Evolutionary conservation across 805 yeast species (phyloP).

Genomic region (Candida berthetii): DNA sequence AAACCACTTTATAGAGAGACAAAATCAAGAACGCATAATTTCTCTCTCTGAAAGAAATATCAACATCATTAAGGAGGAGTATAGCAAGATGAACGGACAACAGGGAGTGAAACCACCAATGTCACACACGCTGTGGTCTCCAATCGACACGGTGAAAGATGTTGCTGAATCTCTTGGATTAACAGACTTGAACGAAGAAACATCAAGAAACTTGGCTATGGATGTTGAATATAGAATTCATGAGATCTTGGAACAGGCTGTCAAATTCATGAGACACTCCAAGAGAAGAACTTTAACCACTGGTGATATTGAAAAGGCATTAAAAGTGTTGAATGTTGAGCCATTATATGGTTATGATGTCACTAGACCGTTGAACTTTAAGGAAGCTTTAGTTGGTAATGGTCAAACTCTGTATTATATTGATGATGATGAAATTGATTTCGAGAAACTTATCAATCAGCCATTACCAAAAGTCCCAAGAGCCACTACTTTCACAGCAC

Average conservation of each 20-base stretch:
- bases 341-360: slow-evolving; percentile 88
- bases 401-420: slow-evolving; percentile 92
- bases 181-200: slow-evolving; percentile 76
- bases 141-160: slow-evolving; percentile 93
- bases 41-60: too few species aligned
- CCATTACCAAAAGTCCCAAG: slow-evolving; percentile 96
- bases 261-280: slow-evolving; percentile 92
- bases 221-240: slow-evolving; percentile 97
- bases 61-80: too few species aligned
- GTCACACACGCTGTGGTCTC: slow-evolving; percentile 95
- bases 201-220: slow-evolving; percentile 93
- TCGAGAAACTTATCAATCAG: slow-evolving; percentile 87
- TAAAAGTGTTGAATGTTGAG: slow-evolving; percentile 84
- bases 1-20: too few species aligned
- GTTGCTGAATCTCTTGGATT: slow-evolving; percentile 92
- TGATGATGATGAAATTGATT: slow-evolving; percentile 90
- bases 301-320: slow-evolving; percentile 73
- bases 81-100: neutral
- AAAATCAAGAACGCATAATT: too few species aligned
- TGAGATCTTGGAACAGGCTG: slow-evolving; percentile 92
- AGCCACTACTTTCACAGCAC: slow-evolving; percentile 87
- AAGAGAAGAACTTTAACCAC: slow-evolving; percentile 79
- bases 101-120: slow-evolving; percentile 44
- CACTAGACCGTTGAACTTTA: slow-evolving; percentile 62
- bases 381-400: slow-evolving; percentile 83